phyloP scores from a whole-genome alignment of 2,329 filamentous ascomycete species.

The Beauveria pseudobassiana region DNA sequence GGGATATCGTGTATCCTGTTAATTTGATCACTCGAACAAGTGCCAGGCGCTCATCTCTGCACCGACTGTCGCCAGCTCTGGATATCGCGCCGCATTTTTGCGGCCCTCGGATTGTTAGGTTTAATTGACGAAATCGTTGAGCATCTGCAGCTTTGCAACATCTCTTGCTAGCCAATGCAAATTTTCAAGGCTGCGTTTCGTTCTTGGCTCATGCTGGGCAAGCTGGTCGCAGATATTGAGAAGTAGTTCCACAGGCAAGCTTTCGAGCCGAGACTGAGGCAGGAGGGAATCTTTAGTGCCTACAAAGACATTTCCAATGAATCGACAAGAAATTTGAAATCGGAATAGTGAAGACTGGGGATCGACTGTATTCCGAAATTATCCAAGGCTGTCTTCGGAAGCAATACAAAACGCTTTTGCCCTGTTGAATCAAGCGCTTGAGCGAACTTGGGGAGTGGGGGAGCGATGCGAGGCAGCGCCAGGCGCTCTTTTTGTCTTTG shows the following conservation, averaged over 20 bases:
- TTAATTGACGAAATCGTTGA: background rate
- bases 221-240: background rate
- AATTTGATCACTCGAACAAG: slow-evolving; percentile 1
- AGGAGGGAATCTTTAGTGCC: background rate
- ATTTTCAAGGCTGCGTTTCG: background rate
- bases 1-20: slow-evolving; percentile 1
- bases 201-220: slow-evolving; percentile 2
- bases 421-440: slow-evolving; percentile 2
- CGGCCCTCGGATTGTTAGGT: background rate
- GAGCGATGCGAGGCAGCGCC: background rate
- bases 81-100: slow-evolving; percentile 1
- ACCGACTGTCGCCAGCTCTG: background rate
- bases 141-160: background rate
- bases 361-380: slow-evolving; percentile 2
- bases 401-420: background rate
- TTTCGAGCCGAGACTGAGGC: background rate
- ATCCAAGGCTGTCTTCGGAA: slow-evolving; percentile 2
- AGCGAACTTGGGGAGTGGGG: slow-evolving; percentile 2
- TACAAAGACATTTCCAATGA: slow-evolving; percentile 1
- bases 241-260: background rate
- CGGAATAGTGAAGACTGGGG: slow-evolving; percentile 1
- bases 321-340: slow-evolving; percentile 5
- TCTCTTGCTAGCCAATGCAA: background rate
- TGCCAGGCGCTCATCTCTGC: background rate
- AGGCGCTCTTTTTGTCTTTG: background rate